These are phyloP conservation scores for Moesziomyces aphidis DNA, from an alignment of 1,284 basidiomycete species.

Conservation along the genomic window DNA sequence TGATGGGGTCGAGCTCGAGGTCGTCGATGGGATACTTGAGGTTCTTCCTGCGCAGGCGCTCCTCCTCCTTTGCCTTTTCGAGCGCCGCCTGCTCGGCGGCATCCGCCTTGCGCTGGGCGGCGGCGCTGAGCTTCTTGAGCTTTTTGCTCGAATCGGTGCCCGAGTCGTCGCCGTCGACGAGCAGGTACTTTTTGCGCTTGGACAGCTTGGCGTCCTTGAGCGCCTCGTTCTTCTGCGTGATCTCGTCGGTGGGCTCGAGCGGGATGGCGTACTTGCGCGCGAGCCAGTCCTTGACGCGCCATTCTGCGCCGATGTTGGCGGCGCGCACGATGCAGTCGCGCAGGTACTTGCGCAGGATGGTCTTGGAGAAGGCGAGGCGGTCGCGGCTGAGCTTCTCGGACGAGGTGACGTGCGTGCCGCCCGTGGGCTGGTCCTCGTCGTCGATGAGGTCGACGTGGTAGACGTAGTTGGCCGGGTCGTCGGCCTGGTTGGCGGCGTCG, in stretches of 20 bases:
- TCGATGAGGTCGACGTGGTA: constrained; percentile 85
- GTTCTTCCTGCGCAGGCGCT: constrained; percentile 79
- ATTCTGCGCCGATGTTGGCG: constrained; percentile 89
- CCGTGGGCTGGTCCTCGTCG: constrained; percentile 69
- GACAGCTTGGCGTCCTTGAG: constrained; percentile 81
- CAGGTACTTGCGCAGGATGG: constrained; percentile 93
- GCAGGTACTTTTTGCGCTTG: constrained; percentile 71
- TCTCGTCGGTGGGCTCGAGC: constrained; percentile 84
- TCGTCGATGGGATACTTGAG: constrained; percentile 77
- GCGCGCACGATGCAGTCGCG: constrained; percentile 92
- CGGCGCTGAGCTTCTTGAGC: constrained; percentile 35
- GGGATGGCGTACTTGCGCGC: constrained; percentile 85
- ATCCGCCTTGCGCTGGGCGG: constrained; percentile 40
- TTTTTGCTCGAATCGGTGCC: constrained; percentile 69
- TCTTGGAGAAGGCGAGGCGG: constrained; percentile 92
- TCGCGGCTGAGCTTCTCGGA: constrained; percentile 83
- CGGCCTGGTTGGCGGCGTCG: constrained; percentile 78
- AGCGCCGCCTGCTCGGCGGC: constrained; percentile 41
- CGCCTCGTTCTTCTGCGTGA: constrained; percentile 80
- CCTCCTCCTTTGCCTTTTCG: constrained; percentile 69
- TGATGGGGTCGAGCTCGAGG: constrained; percentile 68
- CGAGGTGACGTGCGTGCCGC: constrained; percentile 82
- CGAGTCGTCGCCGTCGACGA: constrained; percentile 83
- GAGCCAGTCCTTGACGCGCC: constrained; percentile 88
- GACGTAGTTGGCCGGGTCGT: constrained; percentile 84